Conservation (phyloP, 2,329 filamentous ascomycete genomes). For the Dothideomycetidae sp. region DNA sequence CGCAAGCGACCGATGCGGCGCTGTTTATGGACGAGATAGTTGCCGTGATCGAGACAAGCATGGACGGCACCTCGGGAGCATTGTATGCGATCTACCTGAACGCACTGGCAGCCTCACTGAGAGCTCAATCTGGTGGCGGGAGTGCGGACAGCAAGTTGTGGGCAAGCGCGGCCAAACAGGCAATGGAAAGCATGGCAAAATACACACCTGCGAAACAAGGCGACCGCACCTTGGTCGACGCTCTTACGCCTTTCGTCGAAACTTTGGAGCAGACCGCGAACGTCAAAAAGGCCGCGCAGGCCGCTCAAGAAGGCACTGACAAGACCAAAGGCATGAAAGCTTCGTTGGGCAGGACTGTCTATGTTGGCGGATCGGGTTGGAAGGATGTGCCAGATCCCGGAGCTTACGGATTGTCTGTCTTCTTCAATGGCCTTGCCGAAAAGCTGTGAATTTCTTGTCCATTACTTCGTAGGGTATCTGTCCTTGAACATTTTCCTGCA, state of each 20-base stretch:
- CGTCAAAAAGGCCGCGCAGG: conserved; percentile 58
- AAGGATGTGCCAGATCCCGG: conserved; percentile 61
- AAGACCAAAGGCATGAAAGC: conserved; percentile 86
- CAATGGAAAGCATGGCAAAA: conserved; percentile 54
- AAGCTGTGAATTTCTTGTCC: conserved; percentile 9
- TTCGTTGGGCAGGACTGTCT: conserved; percentile 69
- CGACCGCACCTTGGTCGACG: conserved; percentile 82
- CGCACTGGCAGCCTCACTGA: conserved; percentile 56
- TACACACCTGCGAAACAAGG: conserved; percentile 86
- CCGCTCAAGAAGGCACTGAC: conserved; percentile 61
- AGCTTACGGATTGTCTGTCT: conserved; percentile 65
- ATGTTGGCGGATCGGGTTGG: conserved; percentile 63
- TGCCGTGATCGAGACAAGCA: conserved; percentile 50
- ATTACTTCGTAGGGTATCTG: conserved; percentile 10
- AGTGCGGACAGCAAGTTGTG: conserved; percentile 35
- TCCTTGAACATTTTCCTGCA: conserved; percentile 4
- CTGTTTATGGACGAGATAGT: conserved; percentile 47
- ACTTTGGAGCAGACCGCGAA: conserved; percentile 51
- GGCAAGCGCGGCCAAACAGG: conserved; percentile 56
- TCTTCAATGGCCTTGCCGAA: conserved; percentile 61
- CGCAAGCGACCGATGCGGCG: conserved; percentile 41
- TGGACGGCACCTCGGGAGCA: conserved; percentile 65
- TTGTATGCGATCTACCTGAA: conserved; percentile 84
- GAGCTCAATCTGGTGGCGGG: conserved; percentile 33
- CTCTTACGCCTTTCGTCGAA: conserved; percentile 74